Conservation (phyloP, 352 stramenopile genomes). For the Pythium insidiosum region DNA sequence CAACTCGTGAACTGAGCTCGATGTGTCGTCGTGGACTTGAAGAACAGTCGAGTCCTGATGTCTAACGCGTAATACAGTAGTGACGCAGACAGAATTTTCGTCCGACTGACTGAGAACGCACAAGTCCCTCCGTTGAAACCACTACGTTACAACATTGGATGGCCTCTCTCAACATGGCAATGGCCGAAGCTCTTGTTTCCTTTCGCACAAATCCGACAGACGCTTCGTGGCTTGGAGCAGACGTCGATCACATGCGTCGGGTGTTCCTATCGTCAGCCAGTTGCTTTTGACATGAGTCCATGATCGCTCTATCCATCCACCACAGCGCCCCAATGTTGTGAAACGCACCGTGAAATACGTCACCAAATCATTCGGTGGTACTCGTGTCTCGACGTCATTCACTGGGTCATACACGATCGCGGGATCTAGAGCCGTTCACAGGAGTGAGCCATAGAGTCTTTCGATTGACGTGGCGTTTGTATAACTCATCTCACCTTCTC, state of each 20-base stretch:
- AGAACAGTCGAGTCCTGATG: no score
- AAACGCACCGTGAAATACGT: constrained; percentile 48
- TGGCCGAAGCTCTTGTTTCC: constrained; percentile 39
- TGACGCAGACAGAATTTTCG: no score
- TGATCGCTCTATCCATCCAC: no score
- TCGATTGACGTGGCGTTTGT: no score
- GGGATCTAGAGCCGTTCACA: constrained; percentile 23
- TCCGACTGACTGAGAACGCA: no score
- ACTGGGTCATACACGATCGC: constrained; percentile 42
- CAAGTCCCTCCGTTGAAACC: no score
- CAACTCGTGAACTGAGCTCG: no score
- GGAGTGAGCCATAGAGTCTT: no score
- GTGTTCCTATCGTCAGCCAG: constrained; percentile 29
- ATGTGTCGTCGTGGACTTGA: no score
- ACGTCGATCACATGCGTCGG: constrained; percentile 73
- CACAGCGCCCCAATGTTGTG: no score
- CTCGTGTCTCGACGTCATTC: constrained; percentile 22
- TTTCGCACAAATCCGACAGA: constrained; percentile 36
- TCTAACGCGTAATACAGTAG: no score
- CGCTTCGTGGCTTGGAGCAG: constrained; percentile 22
- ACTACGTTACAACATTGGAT: constrained; percentile 75
- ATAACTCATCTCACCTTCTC: no score
- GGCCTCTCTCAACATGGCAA: constrained; percentile 67
- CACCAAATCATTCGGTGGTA: constrained; percentile 38
- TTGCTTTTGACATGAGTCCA: background rate